These are phyloP conservation scores for Rhynchospora breviuscula DNA, from an alignment of 176 grass and related monocot species.

Conservation along the genomic window DNA sequence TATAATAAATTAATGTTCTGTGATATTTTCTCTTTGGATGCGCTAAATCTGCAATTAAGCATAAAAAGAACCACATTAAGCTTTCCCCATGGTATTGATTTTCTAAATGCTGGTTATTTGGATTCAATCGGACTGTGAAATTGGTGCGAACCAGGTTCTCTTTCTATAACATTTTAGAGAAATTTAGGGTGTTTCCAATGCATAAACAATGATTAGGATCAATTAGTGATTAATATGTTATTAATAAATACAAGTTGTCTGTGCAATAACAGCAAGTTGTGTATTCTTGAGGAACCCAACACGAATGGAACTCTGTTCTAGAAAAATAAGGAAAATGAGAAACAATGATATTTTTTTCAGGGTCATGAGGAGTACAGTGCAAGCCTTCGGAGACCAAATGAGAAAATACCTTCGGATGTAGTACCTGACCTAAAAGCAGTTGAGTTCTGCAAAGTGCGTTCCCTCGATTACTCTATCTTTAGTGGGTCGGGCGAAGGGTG, in stretches of 20 bases:
- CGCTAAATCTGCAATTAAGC: neutral
- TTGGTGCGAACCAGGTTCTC: neutral
- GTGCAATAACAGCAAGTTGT: neutral
- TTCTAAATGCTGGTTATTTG: neutral
- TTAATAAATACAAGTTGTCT: constrained; percentile 2
- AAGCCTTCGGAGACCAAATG: constrained; percentile 17
- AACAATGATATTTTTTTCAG: constrained; percentile 30
- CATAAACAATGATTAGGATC: neutral
- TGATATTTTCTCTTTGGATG: neutral
- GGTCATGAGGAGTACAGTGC: constrained; percentile 76
- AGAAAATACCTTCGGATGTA: constrained; percentile 44
- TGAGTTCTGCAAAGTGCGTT: constrained; percentile 72
- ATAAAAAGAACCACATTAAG: neutral
- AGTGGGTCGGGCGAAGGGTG: constrained; percentile 88
- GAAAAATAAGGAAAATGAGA: neutral
- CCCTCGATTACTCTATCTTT: constrained; percentile 64
- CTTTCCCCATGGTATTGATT: neutral
- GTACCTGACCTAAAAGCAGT: constrained; percentile 64
- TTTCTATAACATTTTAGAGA: constrained; percentile 9
- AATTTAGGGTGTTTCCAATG: neutral
- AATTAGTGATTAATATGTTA: neutral
- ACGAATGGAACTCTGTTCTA: neutral
- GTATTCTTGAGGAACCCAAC: neutral
- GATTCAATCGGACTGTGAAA: neutral
- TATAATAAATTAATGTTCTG: neutral